Percentiles rank a stretch among this genome's conserved stretches.
Evolutionary conservation across 2,329 filamentous ascomycete species (phyloP).

Genomic region (Chrysoporthe deuterocubensis): DNA sequence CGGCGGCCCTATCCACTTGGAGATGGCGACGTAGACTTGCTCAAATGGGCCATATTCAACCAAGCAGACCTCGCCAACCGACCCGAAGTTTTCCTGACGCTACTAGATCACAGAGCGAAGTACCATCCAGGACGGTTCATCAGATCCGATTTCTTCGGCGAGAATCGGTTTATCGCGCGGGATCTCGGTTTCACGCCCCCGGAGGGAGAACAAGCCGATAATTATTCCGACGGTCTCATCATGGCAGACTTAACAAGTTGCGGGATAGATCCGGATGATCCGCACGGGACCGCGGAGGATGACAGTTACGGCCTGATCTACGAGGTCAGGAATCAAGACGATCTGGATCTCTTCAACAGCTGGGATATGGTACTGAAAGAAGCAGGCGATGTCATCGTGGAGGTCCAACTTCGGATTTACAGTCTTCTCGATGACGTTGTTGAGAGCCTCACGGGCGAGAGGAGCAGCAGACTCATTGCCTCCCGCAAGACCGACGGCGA

Average conservation of each 20-base stretch:
- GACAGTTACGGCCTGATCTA: neutral
- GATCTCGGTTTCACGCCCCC: neutral
- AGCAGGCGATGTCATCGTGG: neutral
- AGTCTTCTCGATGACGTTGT: neutral
- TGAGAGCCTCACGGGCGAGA: neutral
- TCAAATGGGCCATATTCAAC: neutral
- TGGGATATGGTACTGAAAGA: neutral
- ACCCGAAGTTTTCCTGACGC: neutral
- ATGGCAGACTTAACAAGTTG: neutral
- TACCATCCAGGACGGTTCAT: neutral
- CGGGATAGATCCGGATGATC: neutral
- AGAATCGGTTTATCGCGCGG: neutral
- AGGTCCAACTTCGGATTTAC: neutral
- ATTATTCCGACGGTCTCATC: neutral
- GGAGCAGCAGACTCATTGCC: neutral
- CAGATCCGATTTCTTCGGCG: neutral
- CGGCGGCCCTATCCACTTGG: neutral
- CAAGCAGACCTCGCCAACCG: slow-evolving; percentile 1
- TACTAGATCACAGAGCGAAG: neutral
- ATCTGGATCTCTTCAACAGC: neutral
- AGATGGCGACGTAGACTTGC: neutral
- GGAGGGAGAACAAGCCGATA: neutral
- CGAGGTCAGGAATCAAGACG: neutral
- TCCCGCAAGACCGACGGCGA: neutral
- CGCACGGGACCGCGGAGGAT: neutral